These are phyloP conservation scores for Mycena indigotica DNA, from an alignment of 768 basidiomycete genomes.

Conservation along the genomic window DNA sequence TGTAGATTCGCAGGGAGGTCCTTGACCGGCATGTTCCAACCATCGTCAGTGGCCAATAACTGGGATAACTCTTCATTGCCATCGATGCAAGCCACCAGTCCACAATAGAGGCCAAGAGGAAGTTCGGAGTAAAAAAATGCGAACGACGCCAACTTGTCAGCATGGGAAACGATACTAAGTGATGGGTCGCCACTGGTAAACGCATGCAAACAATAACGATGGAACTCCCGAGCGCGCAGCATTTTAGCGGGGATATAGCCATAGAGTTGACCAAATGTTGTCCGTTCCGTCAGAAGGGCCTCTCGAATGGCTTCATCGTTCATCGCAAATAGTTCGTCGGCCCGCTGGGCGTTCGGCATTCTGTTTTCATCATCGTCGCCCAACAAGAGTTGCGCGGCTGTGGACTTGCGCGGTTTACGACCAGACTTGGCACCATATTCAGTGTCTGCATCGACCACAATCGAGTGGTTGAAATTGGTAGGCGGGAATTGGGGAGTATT, in stretches of 20 bases:
- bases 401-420: constrained; percentile 19
- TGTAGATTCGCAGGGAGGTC: constrained; percentile 56
- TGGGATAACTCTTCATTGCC: constrained; percentile 59
- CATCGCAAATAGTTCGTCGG: constrained; percentile 54
- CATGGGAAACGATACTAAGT: constrained; percentile 49
- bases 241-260: constrained; percentile 74
- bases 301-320: constrained; percentile 60
- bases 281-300: constrained; percentile 67
- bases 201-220: constrained; percentile 53
- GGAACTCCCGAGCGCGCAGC: constrained; percentile 64
- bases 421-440: constrained; percentile 54
- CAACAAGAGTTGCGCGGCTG: constrained; percentile 28
- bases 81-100: constrained; percentile 57
- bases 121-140: constrained; percentile 66
- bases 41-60: constrained; percentile 51
- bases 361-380: constrained; percentile 40
- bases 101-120: constrained; percentile 64
- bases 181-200: constrained; percentile 45
- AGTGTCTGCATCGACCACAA: constrained; percentile 55
- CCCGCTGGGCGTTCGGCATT: constrained; percentile 45
- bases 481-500: constrained; percentile 32
- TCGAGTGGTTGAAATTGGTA: constrained; percentile 31
- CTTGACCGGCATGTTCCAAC: constrained; percentile 50
- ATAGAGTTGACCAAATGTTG: constrained; percentile 71
- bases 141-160: constrained; percentile 60